Conservation (phyloP, 768 basidiomycete genomes). For the Tricholomella constricta region DNA sequence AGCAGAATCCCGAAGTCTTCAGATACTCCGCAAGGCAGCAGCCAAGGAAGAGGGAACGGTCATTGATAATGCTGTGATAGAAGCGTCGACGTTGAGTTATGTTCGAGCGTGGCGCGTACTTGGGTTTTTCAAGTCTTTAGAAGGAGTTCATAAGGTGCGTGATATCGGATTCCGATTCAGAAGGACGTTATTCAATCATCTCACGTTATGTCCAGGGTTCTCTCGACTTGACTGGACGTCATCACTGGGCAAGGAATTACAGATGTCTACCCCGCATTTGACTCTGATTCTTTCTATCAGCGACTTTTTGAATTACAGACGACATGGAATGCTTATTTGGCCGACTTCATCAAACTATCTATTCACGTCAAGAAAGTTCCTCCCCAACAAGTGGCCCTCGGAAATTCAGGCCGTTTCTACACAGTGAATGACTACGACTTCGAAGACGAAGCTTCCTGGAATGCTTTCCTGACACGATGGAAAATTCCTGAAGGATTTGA, state of each 20-base stretch:
- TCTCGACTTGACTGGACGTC: constrained; percentile 8
- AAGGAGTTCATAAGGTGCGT: constrained; percentile 2
- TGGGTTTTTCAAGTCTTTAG: neutral
- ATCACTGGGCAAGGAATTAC: neutral
- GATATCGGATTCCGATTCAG: too few relatives aligned
- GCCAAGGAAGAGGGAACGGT: too few relatives aligned
- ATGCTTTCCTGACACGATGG: neutral
- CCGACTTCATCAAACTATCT: neutral
- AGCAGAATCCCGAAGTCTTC: too few relatives aligned
- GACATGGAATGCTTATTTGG: neutral
- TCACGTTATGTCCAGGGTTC: neutral
- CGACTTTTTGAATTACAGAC: neutral
- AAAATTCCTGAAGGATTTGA: neutral
- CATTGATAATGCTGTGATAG: too few relatives aligned
- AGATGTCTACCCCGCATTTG: neutral
- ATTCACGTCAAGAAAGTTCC: neutral
- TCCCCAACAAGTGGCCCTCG: neutral
- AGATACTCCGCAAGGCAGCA: too few relatives aligned
- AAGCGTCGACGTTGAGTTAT: neutral
- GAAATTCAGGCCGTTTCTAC: too few relatives aligned
- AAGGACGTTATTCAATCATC: neutral
- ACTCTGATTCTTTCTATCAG: neutral
- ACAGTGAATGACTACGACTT: neutral
- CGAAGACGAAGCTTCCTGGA: neutral
- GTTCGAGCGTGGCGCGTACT: neutral